These are phyloP conservation scores for Adansonia grandidieri DNA, from an alignment of 441 rosid genomes.

Conservation along the genomic window DNA sequence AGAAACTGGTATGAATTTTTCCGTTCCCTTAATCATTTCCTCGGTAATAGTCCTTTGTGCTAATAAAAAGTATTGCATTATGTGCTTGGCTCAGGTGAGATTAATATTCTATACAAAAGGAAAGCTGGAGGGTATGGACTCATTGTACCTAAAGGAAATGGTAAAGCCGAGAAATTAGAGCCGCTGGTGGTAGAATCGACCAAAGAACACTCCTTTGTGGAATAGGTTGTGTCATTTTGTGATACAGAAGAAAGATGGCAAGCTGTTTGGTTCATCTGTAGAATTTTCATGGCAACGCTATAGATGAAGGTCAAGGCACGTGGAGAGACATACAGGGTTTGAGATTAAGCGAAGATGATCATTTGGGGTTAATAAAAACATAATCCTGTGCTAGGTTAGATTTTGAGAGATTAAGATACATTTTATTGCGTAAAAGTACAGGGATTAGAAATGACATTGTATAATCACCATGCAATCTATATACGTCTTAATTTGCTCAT, in stretches of 20 bases:
- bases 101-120: conserved; percentile 84
- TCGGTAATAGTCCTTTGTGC: neutral
- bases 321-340: conserved; percentile 16
- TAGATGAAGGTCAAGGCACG: conserved; percentile 28
- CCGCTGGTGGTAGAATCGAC: conserved; percentile 58
- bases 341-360: conserved; percentile 19
- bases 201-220: conserved; percentile 52
- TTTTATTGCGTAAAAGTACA: conserved; percentile 7
- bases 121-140: conserved; percentile 89
- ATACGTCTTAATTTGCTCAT: conserved; percentile 17
- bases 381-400: neutral
- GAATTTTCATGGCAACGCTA: conserved; percentile 27
- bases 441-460: conserved; percentile 9
- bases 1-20: conserved; percentile 70
- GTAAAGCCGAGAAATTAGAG: conserved; percentile 59
- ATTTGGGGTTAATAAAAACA: conserved; percentile 20
- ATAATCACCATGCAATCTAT: conserved; percentile 22
- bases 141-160: conserved; percentile 75
- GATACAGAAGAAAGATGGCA: neutral
- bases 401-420: conserved; percentile 20
- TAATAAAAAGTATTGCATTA: conserved; percentile 4
- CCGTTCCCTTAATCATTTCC: conserved; percentile 11
- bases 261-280: conserved; percentile 25
- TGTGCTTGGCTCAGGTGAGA: conserved; percentile 62
- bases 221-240: conserved; percentile 36